A percentile compares a stretch with the other conserved stretches of the same genome.
Conservation (phyloP, 1,139 yeast species). For the Saccharomyces hybrid region DNA sequence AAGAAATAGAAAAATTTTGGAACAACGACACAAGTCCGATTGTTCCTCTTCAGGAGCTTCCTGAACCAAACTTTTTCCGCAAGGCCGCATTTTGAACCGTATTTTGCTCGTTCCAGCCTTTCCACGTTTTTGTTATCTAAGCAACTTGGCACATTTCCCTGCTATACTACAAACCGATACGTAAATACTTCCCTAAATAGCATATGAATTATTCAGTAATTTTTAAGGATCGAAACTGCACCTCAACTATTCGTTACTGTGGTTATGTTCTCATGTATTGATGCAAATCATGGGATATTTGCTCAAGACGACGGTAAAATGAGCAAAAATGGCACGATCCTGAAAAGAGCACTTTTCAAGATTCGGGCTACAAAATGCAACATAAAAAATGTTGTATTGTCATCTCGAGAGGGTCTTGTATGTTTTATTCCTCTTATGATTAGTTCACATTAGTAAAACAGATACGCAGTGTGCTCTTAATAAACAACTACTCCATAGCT, state of each 20-base stretch:
- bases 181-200: not conserved
- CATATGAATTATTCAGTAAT: not conserved
- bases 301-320: not conserved
- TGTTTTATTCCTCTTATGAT: not conserved
- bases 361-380: not conserved
- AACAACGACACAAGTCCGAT: constrained; percentile 8
- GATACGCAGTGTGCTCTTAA: not conserved
- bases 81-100: not conserved
- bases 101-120: not conserved
- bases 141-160: not conserved
- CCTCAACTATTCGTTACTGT: not conserved
- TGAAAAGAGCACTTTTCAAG: not conserved
- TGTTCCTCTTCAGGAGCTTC: constrained; percentile 8
- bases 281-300: not conserved
- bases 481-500: not conserved
- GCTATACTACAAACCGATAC: not conserved
- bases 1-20: constrained; percentile 3
- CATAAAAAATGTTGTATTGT: not conserved
- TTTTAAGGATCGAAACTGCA: not conserved
- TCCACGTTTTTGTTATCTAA: not conserved
- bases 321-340: constrained; percentile 1
- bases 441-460: not conserved
- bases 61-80: constrained; percentile 4
- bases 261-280: not conserved
- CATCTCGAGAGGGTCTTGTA: not conserved